Evolutionary conservation across 805 yeast genomes (phyloP).

Genomic region (Cyberlindnera euphorbiiphila): DNA sequence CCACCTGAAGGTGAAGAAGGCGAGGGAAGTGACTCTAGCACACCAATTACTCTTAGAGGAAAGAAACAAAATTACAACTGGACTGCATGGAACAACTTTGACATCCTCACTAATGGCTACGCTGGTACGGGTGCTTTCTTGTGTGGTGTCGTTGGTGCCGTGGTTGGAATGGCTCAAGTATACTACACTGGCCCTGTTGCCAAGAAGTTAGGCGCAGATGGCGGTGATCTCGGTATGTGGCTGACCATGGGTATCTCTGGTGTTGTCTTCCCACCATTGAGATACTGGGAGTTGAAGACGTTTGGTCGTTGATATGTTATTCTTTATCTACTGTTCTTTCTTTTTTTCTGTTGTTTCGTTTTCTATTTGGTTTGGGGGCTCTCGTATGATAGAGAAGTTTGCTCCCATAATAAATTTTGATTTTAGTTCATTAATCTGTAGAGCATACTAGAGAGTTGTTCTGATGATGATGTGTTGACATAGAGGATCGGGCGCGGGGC

Average conservation of each 20-base stretch:
- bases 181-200: slow-evolving; percentile 82
- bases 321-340: not conserved
- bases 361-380: no score
- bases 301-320: slow-evolving; percentile 38
- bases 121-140: slow-evolving; percentile 68
- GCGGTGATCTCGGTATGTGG: slow-evolving; percentile 85
- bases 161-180: slow-evolving; percentile 83
- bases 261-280: slow-evolving; percentile 54
- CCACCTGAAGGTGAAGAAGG: no score
- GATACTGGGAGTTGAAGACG: slow-evolving; percentile 60
- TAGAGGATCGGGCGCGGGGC: not conserved
- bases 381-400: no score
- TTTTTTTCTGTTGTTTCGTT: not conserved
- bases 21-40: no score
- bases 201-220: slow-evolving; percentile 52
- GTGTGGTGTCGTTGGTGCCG: slow-evolving; percentile 77
- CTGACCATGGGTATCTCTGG: slow-evolving; percentile 69
- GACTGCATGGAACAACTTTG: slow-evolving; percentile 65
- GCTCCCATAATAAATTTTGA: no score
- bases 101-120: slow-evolving; percentile 58
- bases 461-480: no score
- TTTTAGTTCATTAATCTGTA: no score
- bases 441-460: no score
- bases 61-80: slow-evolving; percentile 58
- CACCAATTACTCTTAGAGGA: slow-evolving; percentile 20